phyloP scores from a whole-genome alignment of 345 rosid genomes.

The Gossypium turneri region DNA sequence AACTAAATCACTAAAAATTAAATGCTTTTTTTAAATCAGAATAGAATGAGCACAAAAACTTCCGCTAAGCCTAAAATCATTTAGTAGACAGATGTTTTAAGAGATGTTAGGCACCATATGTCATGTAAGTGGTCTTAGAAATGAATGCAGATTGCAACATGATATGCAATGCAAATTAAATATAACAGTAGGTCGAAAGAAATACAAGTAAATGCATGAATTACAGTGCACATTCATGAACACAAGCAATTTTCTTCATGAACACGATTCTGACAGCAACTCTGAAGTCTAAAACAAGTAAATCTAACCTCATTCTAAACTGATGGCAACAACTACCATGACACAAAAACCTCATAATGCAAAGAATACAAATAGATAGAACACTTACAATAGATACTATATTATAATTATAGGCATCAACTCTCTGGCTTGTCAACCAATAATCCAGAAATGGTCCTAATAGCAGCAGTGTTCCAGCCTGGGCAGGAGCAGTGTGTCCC shows the following conservation, averaged over 20 bases:
- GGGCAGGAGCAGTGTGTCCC: slow-evolving; percentile 99
- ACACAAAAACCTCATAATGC: background rate
- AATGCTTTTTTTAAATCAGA: background rate
- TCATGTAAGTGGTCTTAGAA: too few species aligned
- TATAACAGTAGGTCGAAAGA: background rate
- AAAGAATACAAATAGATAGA: background rate
- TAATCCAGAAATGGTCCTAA: slow-evolving; percentile 91
- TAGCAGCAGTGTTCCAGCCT: slow-evolving; percentile 76
- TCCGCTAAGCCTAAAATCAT: background rate
- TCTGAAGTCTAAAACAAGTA: background rate
- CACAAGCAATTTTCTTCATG: background rate
- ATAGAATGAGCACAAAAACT: background rate
- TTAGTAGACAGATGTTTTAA: background rate
- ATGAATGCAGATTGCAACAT: background rate
- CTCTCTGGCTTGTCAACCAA: slow-evolving; percentile 78
- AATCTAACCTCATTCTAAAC: slow-evolving; percentile 6
- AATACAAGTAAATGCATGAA: background rate
- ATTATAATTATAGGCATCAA: slow-evolving; percentile 59
- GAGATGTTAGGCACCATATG: background rate
- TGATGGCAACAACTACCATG: background rate
- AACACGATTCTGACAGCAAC: background rate
- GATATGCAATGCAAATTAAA: slow-evolving; percentile 1
- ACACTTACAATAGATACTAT: slow-evolving; percentile 58
- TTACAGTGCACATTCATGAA: background rate
- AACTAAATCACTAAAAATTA: background rate